These are phyloP conservation scores for Apostasia ramifera DNA, from an alignment of 106 monocot genomes.

Conservation along the genomic window DNA sequence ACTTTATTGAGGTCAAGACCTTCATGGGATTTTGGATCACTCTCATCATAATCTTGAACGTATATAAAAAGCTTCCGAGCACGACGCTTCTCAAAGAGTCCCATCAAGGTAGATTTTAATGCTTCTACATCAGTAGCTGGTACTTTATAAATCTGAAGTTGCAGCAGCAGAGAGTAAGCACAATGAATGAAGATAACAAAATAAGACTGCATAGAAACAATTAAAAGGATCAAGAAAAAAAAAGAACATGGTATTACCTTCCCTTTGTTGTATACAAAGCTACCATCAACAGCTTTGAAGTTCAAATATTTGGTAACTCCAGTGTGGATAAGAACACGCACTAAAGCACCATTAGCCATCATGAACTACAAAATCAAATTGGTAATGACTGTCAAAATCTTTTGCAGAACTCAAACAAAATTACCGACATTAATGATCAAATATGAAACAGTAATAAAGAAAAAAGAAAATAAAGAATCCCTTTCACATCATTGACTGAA, in stretches of 20 bases:
- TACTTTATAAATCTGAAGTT: slow-evolving; percentile 66
- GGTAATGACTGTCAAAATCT: neutral
- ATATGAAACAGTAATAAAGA: too few species aligned
- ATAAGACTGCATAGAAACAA: neutral
- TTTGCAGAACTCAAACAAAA: too few species aligned
- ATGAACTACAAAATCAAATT: slow-evolving; percentile 55
- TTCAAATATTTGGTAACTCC: slow-evolving; percentile 86
- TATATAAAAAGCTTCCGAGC: slow-evolving; percentile 83
- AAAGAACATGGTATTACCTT: slow-evolving; percentile 29
- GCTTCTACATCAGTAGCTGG: slow-evolving; percentile 85
- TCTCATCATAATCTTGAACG: slow-evolving; percentile 82
- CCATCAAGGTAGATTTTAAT: slow-evolving; percentile 76
- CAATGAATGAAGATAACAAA: neutral
- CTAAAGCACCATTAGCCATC: slow-evolving; percentile 95
- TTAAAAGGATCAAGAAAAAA: neutral
- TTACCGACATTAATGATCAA: too few species aligned
- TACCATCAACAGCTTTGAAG: slow-evolving; percentile 96
- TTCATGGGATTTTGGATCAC: slow-evolving; percentile 85
- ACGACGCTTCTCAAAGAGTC: slow-evolving; percentile 75
- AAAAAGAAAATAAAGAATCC: too few species aligned
- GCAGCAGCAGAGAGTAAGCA: neutral
- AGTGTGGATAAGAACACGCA: slow-evolving; percentile 87
- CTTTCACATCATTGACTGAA: too few species aligned
- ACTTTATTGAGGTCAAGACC: slow-evolving; percentile 71
- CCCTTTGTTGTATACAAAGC: slow-evolving; percentile 87